A percentile compares a stretch with the other conserved stretches of the same genome.
Evolutionary conservation across 768 basidiomycete genomes (phyloP).

Genomic region (Termitomyces sp.): DNA sequence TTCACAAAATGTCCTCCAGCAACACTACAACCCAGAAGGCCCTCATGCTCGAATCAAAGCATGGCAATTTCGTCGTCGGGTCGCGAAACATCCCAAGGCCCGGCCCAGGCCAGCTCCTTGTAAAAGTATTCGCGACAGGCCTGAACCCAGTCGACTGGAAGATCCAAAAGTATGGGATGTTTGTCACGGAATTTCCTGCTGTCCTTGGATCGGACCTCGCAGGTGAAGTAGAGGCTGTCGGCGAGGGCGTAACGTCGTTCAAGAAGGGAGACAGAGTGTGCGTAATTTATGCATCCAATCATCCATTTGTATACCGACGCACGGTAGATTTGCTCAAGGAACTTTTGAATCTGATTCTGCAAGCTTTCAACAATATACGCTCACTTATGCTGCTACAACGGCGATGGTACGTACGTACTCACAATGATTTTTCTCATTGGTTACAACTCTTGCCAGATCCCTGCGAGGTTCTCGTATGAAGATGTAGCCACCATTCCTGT

Average conservation of each 20-base stretch:
- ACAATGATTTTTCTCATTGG: background rate
- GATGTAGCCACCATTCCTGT: constrained; percentile 37
- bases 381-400: constrained; percentile 32
- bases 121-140: constrained; percentile 32
- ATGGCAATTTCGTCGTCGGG: constrained; percentile 15
- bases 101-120: constrained; percentile 32
- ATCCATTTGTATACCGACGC: background rate
- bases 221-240: constrained; percentile 46
- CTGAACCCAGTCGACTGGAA: constrained; percentile 52
- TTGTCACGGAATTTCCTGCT: constrained; percentile 37
- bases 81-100: constrained; percentile 19
- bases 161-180: constrained; percentile 34
- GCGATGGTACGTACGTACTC: constrained; percentile 26
- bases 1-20: constrained; percentile 7
- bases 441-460: constrained; percentile 23
- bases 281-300: constrained; percentile 7
- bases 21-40: constrained; percentile 17
- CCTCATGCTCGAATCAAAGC: constrained; percentile 14
- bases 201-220: constrained; percentile 45
- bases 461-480: constrained; percentile 29
- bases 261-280: constrained; percentile 52
- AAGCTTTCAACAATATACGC: constrained; percentile 41
- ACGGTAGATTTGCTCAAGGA: constrained; percentile 33
- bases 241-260: constrained; percentile 44
- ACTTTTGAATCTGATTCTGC: constrained; percentile 29